Evolutionary conservation across 768 basidiomycete species (phyloP).

Genomic region (Lactifluus hygrophoroides): DNA sequence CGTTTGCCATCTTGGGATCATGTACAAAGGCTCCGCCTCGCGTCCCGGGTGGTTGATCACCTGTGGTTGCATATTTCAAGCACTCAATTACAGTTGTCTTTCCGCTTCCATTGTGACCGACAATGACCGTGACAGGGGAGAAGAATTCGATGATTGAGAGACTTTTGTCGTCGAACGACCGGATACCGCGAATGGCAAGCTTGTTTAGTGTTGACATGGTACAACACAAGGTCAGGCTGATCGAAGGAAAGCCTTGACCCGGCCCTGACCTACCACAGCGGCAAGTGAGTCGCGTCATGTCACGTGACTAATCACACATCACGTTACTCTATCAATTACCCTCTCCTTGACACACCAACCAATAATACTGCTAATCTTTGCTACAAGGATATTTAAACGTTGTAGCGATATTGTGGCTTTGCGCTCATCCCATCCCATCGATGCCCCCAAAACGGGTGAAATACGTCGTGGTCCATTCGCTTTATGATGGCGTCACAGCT

Average conservation of each 20-base stretch:
- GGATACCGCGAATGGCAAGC: constrained; percentile 88
- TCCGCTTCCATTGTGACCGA: constrained; percentile 96
- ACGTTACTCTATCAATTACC: too few relatives aligned
- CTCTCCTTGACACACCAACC: too few relatives aligned
- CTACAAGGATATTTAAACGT: too few relatives aligned
- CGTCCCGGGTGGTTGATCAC: constrained; percentile 94
- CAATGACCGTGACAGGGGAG: constrained; percentile 94
- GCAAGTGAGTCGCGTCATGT: constrained; percentile 11
- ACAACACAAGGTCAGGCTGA: not conserved
- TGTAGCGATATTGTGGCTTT: too few relatives aligned
- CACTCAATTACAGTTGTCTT: constrained; percentile 99
- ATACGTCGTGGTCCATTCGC: not conserved
- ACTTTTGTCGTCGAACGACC: constrained; percentile 94
- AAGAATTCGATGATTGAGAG: constrained; percentile 95
- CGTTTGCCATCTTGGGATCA: constrained; percentile 98
- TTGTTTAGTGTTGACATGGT: constrained; percentile 81
- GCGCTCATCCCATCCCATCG: not conserved
- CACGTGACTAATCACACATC: not conserved
- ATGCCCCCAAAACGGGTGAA: not conserved
- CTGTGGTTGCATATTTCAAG: constrained; percentile 97
- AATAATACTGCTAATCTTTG: too few relatives aligned
- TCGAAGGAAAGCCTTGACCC: not conserved
- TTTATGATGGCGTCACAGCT: not conserved
- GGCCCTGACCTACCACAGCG: too few relatives aligned
- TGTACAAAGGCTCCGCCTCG: constrained; percentile 98